These are phyloP conservation scores for Kazachstania kunashirensis DNA, from an alignment of 805 yeast species.

Conservation along the genomic window DNA sequence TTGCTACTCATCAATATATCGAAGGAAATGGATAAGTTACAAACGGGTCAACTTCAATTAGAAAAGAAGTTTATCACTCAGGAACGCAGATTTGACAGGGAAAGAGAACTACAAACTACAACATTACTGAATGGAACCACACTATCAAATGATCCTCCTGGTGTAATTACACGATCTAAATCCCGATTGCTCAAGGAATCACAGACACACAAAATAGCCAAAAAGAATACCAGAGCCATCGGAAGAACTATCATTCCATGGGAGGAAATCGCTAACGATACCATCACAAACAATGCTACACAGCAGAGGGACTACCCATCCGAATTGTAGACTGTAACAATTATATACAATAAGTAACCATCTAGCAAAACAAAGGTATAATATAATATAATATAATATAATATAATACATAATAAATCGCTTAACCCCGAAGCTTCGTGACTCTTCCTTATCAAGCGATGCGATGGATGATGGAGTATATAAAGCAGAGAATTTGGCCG, in stretches of 20 bases:
- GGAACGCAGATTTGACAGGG: not conserved
- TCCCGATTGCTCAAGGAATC: constrained; percentile 4
- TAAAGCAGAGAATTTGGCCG: not conserved
- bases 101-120: not conserved
- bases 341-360: too few relatives aligned
- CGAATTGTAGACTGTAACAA: constrained; percentile 6
- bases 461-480: too few relatives aligned
- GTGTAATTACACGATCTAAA: constrained; percentile 10
- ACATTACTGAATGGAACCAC: constrained; percentile 9
- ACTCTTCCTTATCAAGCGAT: too few relatives aligned
- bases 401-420: too few relatives aligned
- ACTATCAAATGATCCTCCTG: constrained; percentile 5
- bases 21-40: constrained; percentile 10
- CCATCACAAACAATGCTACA: not conserved
- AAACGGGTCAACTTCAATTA: constrained; percentile 10
- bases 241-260: constrained; percentile 25
- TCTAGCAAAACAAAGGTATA: too few relatives aligned
- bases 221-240: not conserved
- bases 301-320: constrained; percentile 2
- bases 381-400: too few relatives aligned
- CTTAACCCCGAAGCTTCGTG: too few relatives aligned
- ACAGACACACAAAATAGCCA: too few relatives aligned
- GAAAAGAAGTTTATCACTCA: constrained; percentile 6
- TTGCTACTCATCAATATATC: constrained; percentile 15
- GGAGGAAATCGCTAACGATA: constrained; percentile 14